Evolutionary conservation across 202 grass and related monocot genomes (phyloP).

Genomic region (Bolboschoenoplectus hybrid): DNA sequence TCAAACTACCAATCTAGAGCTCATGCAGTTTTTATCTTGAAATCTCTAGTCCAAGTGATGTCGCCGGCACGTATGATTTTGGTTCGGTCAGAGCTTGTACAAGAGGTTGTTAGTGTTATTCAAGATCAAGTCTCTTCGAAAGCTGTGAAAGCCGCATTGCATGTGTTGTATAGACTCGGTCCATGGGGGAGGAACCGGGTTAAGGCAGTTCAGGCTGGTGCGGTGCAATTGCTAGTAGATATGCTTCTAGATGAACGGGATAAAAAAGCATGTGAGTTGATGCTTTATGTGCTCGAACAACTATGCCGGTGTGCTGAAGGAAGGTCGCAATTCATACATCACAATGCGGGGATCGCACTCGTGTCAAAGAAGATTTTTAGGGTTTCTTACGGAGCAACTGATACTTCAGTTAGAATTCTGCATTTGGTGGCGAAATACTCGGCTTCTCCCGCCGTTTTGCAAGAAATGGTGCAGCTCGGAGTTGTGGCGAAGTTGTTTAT

Average conservation of each 20-base stretch:
- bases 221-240: slow-evolving; percentile 52
- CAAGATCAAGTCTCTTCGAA: slow-evolving; percentile 48
- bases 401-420: slow-evolving; percentile 60
- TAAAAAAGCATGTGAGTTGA: slow-evolving; percentile 48
- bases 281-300: slow-evolving; percentile 51
- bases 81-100: slow-evolving; percentile 45
- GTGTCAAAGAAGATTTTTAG: slow-evolving; percentile 48
- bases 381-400: slow-evolving; percentile 47
- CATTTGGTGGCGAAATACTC: slow-evolving; percentile 56
- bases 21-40: slow-evolving; percentile 56
- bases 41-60: slow-evolving; percentile 44
- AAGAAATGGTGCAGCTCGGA: slow-evolving; percentile 80
- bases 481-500: slow-evolving; percentile 63
- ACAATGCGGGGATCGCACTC: slow-evolving; percentile 70
- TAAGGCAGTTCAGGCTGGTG: slow-evolving; percentile 66
- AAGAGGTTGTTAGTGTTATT: slow-evolving; percentile 46
- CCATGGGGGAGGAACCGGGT: slow-evolving; percentile 72
- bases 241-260: slow-evolving; percentile 51
- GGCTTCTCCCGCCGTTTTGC: slow-evolving; percentile 46
- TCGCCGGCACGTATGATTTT: slow-evolving; percentile 46
- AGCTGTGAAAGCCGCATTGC: slow-evolving; percentile 65
- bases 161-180: slow-evolving; percentile 53
- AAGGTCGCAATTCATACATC: slow-evolving; percentile 54
- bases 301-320: slow-evolving; percentile 70
- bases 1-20: slow-evolving; percentile 59